Evolutionary conservation across 805 yeast genomes (phyloP).

Genomic region (Starmerella apis): DNA sequence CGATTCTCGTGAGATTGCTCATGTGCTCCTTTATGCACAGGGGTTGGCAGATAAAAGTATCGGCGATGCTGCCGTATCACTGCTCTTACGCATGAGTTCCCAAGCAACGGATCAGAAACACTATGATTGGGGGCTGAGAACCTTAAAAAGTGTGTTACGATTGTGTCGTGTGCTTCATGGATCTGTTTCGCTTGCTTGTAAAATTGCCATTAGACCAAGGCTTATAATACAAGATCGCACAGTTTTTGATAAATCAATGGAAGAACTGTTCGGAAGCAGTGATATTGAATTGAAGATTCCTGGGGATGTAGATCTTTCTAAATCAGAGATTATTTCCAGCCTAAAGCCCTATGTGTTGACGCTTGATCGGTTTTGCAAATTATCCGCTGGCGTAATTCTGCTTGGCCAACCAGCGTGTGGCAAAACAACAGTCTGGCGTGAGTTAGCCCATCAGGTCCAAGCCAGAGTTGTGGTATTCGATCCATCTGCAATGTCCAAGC

Average conservation of each 20-base stretch:
- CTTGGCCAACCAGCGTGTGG: slow-evolving; percentile 73
- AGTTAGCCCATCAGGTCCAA: slow-evolving; percentile 39
- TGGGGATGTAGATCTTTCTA: not conserved
- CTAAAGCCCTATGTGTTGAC: slow-evolving; percentile 32
- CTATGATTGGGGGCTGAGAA: slow-evolving; percentile 84
- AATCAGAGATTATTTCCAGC: slow-evolving; percentile 25
- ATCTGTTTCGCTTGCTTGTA: slow-evolving; percentile 42
- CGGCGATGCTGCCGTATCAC: slow-evolving; percentile 43
- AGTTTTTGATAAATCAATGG: slow-evolving; percentile 9
- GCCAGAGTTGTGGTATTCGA: slow-evolving; percentile 45
- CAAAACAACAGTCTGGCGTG: slow-evolving; percentile 47
- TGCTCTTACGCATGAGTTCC: slow-evolving; percentile 41
- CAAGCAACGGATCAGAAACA: slow-evolving; percentile 49
- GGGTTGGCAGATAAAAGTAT: slow-evolving; percentile 42
- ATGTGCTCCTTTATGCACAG: slow-evolving; percentile 59
- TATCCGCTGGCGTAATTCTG: slow-evolving; percentile 70
- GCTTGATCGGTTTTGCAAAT: slow-evolving; percentile 44
- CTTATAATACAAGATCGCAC: slow-evolving; percentile 44
- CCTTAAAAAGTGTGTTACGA: slow-evolving; percentile 56
- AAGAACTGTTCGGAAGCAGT: not conserved
- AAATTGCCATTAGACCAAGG: slow-evolving; percentile 60
- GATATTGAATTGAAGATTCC: not conserved
- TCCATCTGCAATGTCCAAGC: slow-evolving; percentile 64
- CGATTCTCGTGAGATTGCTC: slow-evolving; percentile 56
- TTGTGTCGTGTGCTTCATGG: slow-evolving; percentile 45